Conservation (phyloP, 805 yeast genomes). For the Teunomyces pallodes region DNA sequence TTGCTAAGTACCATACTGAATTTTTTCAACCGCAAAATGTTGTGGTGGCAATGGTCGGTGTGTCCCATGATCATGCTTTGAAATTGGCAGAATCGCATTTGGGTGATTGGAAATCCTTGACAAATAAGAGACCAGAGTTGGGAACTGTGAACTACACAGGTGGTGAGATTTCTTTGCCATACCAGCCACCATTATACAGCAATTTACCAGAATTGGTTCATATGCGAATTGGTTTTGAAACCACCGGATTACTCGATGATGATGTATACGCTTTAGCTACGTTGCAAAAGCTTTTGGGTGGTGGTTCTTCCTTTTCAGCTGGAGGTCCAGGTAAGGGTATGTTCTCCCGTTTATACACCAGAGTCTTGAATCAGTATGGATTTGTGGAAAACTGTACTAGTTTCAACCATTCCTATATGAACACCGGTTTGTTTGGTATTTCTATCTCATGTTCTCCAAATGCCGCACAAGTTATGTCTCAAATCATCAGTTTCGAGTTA, state of each 20-base stretch:
- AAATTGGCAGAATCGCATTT: conserved; percentile 60
- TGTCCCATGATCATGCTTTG: conserved; percentile 66
- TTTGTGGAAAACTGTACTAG: conserved; percentile 86
- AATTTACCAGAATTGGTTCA: conserved; percentile 79
- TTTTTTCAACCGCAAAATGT: conserved; percentile 77
- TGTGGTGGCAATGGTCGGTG: conserved; percentile 87
- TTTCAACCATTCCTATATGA: conserved; percentile 86
- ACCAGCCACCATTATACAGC: conserved; percentile 36
- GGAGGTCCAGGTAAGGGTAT: conserved; percentile 99
- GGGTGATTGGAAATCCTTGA: conserved; percentile 50
- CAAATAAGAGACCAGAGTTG: conserved; percentile 26
- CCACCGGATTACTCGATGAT: conserved; percentile 75
- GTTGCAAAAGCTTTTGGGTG: conserved; percentile 86
- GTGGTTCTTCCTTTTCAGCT: conserved; percentile 96
- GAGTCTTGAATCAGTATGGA: conserved; percentile 87
- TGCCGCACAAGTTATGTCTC: conserved; percentile 81
- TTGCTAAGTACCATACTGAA: conserved; percentile 58
- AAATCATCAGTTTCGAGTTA: conserved; percentile 57
- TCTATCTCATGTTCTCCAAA: conserved; percentile 81
- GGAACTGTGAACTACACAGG: conserved; percentile 64
- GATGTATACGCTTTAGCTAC: conserved; percentile 91
- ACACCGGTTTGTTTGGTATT: conserved; percentile 89
- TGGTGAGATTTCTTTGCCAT: conserved; percentile 39
- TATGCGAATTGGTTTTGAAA: conserved; percentile 84
- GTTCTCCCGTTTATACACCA: conserved; percentile 91